Base-by-base conservation (phyloP, 2,329 filamentous ascomycete genomes). In the Pseudogymnoascus sp. region DNA sequence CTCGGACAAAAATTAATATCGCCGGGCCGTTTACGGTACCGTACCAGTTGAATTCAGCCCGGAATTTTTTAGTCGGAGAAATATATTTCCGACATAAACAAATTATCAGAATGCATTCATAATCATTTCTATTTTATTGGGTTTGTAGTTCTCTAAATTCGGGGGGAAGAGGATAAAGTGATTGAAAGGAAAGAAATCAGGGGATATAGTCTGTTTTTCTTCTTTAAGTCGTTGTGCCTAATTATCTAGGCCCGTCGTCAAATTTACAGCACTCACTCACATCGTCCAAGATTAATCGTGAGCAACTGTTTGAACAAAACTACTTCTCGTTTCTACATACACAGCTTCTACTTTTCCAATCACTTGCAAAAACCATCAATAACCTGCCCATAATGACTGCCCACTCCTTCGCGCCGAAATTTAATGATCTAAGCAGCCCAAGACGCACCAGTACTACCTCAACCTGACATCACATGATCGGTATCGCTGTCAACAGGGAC, bases 401-500 rank as follows among this genome's bases (percentile, higher is more conserved):
- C 49, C 49, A 55, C 49, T 55, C 49, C 49, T 33, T 55, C 29
- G 49, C 49, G 49, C 49, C 49, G 33, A 52, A 33, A 55, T 55
- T 55, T 33, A 55, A 55, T 21, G 49, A 55, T 33, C 29, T 55
- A 55, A 55, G 10, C 16, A 33, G 49, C 49, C 29, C 49, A 55
- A 55, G n/a, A 21, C 11, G 29, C 49, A 55, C 49, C n/a, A 33
- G 49, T 35, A 33, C 19, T 33, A 55, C 14, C 29, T 55, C 16
- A 55, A 55, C 49, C 29, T 55, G 49, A 55, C 49, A 55, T 55
- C 29, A 55, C 49, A 35, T 55, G 49, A 29, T 55, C 49, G 16
- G 49, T 33, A 16, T 55, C 49, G 49, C 29, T 55, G 49, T 55
- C 49, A 23, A 64, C 63, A 14, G 72, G 70, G n/a, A 86, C 77